Evolutionary conservation across 2,329 filamentous ascomycete species (phyloP).

Genomic region (Fusarium heterosporum): DNA sequence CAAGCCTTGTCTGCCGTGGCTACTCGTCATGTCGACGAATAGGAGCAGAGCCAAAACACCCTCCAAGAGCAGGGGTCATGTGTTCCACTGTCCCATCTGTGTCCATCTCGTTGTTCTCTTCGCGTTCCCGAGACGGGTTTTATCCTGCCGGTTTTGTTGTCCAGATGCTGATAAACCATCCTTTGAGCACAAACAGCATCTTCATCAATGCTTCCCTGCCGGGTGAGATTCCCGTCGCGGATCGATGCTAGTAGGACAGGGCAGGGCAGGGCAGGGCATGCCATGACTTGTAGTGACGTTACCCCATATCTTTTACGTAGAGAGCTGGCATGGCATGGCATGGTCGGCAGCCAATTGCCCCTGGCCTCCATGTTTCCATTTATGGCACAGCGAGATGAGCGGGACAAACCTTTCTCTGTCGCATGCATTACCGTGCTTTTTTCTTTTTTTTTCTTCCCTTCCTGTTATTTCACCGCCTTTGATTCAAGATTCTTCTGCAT

Average conservation of each 20-base stretch:
- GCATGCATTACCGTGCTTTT: background rate
- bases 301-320: slow-evolving; percentile 32
- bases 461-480: slow-evolving; percentile 30
- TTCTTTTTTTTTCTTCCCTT: background rate
- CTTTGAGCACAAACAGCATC: background rate
- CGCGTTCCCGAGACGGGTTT: slow-evolving; percentile 35
- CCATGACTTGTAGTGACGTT: slow-evolving; percentile 39
- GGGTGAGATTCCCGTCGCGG: slow-evolving; percentile 10
- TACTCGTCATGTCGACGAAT: slow-evolving; percentile 23
- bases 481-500: slow-evolving; percentile 10
- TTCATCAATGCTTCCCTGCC: background rate
- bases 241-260: background rate
- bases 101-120: slow-evolving; percentile 13
- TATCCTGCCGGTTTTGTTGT: background rate
- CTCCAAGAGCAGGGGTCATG: slow-evolving; percentile 32
- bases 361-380: slow-evolving; percentile 31
- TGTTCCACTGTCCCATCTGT: slow-evolving; percentile 21
- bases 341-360: slow-evolving; percentile 30
- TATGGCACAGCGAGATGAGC: slow-evolving; percentile 37
- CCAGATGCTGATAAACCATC: background rate
- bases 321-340: slow-evolving; percentile 33
- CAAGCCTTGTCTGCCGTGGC: slow-evolving; percentile 38
- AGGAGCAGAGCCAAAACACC: slow-evolving; percentile 17
- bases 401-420: slow-evolving; percentile 10
- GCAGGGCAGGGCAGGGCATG: background rate